Conservation (phyloP, 768 basidiomycete species). For the Rickenella mellea region DNA sequence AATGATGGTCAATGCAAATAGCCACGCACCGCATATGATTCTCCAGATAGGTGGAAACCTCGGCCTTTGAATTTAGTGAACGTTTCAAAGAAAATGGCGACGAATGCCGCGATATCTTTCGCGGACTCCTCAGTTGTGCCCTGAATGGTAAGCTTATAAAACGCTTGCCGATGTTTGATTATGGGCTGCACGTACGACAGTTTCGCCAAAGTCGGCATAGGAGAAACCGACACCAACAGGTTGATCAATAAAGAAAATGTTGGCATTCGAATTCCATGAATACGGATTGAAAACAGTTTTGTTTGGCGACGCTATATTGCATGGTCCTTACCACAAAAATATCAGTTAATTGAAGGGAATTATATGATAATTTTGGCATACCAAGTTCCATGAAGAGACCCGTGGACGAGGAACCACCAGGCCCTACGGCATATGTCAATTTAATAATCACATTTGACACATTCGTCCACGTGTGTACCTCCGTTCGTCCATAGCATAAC, state of each 20-base stretch:
- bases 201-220: slow-evolving; percentile 48
- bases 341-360: too few species aligned
- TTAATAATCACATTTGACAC: too few species aligned
- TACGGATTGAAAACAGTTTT: slow-evolving; percentile 46
- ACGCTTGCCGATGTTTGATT: neutral
- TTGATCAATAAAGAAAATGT: slow-evolving; percentile 40
- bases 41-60: slow-evolving; percentile 50
- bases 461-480: too few species aligned
- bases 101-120: slow-evolving; percentile 60
- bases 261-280: slow-evolving; percentile 61
- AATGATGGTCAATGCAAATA: neutral
- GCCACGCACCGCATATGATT: slow-evolving; percentile 41
- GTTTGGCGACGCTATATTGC: slow-evolving; percentile 45
- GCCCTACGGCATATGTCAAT: slow-evolving; percentile 4
- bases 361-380: too few species aligned
- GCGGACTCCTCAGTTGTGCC: slow-evolving; percentile 59
- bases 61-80: slow-evolving; percentile 65
- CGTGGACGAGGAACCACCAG: slow-evolving; percentile 20
- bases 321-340: slow-evolving; percentile 40
- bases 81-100: slow-evolving; percentile 65
- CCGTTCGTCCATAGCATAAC: slow-evolving; percentile 20
- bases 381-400: slow-evolving; percentile 17
- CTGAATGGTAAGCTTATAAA: slow-evolving; percentile 17
- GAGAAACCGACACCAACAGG: slow-evolving; percentile 28
- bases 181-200: slow-evolving; percentile 31